Percentiles rank a stretch among this genome's conserved stretches.
phyloP scores from a whole-genome alignment of 148 eudicot genomes.

The Chenopodium suecicum region DNA sequence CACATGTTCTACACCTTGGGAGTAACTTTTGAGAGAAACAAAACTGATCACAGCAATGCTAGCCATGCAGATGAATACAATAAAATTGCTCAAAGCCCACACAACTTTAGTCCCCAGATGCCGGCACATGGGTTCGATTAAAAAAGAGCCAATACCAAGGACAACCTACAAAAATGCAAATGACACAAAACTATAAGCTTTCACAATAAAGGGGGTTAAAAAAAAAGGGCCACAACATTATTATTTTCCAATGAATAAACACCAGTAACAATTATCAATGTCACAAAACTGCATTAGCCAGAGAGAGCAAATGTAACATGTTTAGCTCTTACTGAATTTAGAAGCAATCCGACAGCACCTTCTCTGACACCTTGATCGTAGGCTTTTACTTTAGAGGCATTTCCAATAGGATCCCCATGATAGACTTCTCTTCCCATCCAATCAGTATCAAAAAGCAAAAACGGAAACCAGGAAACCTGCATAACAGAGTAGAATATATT shows the following conservation, averaged over 20 bases:
- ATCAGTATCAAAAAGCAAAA: slow-evolving; percentile 94
- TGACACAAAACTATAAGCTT: background rate
- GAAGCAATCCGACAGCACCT: slow-evolving; percentile 99
- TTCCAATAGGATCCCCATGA: slow-evolving; percentile 79
- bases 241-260: background rate
- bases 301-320: slow-evolving; percentile 7
- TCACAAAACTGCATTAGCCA: slow-evolving; percentile 6
- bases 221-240: background rate
- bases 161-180: slow-evolving; percentile 57
- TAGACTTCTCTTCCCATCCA: slow-evolving; percentile 99
- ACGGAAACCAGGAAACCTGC: slow-evolving; percentile 98
- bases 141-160: slow-evolving; percentile 79
- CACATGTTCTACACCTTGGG: slow-evolving; percentile 53
- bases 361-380: slow-evolving; percentile 95
- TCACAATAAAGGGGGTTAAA: background rate
- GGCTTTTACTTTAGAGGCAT: slow-evolving; percentile 46
- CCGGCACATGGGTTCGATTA: slow-evolving; percentile 92
- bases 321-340: slow-evolving; percentile 93
- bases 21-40: slow-evolving; percentile 54
- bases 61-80: slow-evolving; percentile 82
- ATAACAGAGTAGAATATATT: background rate
- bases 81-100: slow-evolving; percentile 88
- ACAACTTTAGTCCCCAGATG: slow-evolving; percentile 79
- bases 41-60: slow-evolving; percentile 82
- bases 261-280: background rate